Conservation (phyloP, 2,329 filamentous ascomycete genomes). For the Colletotrichum sp. region DNA sequence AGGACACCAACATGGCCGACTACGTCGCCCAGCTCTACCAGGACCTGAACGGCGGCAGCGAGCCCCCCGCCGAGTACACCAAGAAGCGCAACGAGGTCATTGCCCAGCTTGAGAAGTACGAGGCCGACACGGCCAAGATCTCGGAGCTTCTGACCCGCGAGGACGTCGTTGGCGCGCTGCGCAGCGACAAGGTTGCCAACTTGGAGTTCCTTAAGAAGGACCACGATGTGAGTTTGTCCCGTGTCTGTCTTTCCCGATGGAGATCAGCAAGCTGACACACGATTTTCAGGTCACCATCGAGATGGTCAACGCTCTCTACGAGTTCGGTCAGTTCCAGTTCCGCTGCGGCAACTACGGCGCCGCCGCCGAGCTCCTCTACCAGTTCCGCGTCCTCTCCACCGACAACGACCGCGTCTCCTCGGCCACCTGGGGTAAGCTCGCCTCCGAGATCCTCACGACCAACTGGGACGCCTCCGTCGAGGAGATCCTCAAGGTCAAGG, state of each 20-base stretch:
- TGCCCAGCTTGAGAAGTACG: slow-evolving; percentile 79
- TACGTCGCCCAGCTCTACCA: slow-evolving; percentile 93
- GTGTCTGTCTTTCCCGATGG: fast-evolving
- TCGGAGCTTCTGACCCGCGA: slow-evolving; percentile 85
- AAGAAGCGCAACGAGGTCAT: slow-evolving; percentile 91
- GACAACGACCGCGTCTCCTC: slow-evolving; percentile 97
- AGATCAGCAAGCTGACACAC: background rate
- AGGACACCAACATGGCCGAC: slow-evolving; percentile 98
- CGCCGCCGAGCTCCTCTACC: slow-evolving; percentile 92
- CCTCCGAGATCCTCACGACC: slow-evolving; percentile 90
- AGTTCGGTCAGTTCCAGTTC: slow-evolving; percentile 97
- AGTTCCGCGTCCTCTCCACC: slow-evolving; percentile 96
- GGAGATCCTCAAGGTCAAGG: slow-evolving; percentile 88
- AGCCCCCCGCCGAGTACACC: slow-evolving; percentile 83
- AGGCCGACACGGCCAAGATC: slow-evolving; percentile 89
- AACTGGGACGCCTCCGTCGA: slow-evolving; percentile 96
- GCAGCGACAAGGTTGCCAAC: slow-evolving; percentile 98
- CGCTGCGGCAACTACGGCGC: slow-evolving; percentile 93
- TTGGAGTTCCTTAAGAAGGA: slow-evolving; percentile 97
- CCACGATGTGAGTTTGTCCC: slow-evolving; percentile 72
- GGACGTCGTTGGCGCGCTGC: slow-evolving; percentile 86
- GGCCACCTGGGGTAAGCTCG: slow-evolving; percentile 97
- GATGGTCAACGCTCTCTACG: slow-evolving; percentile 95
- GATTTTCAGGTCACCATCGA: slow-evolving; percentile 77
- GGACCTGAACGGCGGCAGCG: slow-evolving; percentile 81